A percentile compares a stretch with the other conserved stretches of the same genome.
Evolutionary conservation across 352 stramenopile genomes (phyloP).

Genomic region (Phytopythium sindhum): DNA sequence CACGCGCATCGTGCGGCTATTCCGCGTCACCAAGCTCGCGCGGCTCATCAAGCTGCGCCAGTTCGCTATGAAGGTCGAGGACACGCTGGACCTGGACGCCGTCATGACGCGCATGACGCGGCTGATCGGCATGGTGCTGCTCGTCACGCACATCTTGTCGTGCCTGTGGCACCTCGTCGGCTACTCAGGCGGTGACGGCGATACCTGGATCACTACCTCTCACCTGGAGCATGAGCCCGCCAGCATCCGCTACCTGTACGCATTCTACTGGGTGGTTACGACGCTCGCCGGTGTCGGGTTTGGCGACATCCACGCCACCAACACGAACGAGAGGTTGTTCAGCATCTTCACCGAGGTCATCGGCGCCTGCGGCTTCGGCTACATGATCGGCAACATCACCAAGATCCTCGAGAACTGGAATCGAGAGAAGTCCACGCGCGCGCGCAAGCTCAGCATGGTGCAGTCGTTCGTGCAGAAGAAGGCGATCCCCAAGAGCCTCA

Average conservation of each 20-base stretch:
- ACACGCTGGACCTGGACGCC: constrained; percentile 59
- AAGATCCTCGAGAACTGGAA: constrained; percentile 83
- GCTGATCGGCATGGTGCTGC: constrained; percentile 61
- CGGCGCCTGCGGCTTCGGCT: constrained; percentile 69
- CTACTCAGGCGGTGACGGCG: constrained; percentile 20
- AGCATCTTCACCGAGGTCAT: constrained; percentile 71
- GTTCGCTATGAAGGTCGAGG: constrained; percentile 72
- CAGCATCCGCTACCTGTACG: constrained; percentile 63
- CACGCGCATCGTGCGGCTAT: constrained; percentile 50
- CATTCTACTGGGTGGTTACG: constrained; percentile 83
- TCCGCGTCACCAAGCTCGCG: constrained; percentile 68
- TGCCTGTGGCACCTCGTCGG: constrained; percentile 82
- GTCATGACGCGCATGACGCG: constrained; percentile 57
- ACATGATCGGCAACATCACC: constrained; percentile 84
- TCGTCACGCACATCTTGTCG: constrained; percentile 69
- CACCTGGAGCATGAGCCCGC: constrained; percentile 23
- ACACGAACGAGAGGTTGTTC: constrained; percentile 64
- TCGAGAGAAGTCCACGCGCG: constrained; percentile 45
- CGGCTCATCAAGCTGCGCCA: constrained; percentile 66
- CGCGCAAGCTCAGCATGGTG: constrained; percentile 59
- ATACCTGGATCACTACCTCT: constrained; percentile 37
- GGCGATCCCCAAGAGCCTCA: constrained; percentile 44
- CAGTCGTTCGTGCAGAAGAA: constrained; percentile 67
- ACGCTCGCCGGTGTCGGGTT: constrained; percentile 82
- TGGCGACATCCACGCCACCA: constrained; percentile 74